Conservation (phyloP, 768 basidiomycete species). For the Lactarius hengduanensis region DNA sequence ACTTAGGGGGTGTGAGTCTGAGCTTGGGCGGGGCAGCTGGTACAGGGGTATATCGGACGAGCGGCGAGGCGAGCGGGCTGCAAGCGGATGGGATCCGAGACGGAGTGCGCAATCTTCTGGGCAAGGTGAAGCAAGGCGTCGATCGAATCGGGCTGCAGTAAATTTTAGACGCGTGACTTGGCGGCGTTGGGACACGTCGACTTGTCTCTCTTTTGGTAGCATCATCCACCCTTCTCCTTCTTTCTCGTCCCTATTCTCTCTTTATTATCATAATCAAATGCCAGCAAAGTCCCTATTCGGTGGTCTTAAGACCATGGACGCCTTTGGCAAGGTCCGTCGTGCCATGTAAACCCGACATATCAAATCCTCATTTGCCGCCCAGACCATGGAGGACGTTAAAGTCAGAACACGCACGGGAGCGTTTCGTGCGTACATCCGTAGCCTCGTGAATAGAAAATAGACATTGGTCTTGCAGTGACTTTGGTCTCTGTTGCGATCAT, state of each 20-base stretch:
- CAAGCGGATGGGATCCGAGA: conserved; percentile 89
- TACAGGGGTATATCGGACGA: conserved; percentile 82
- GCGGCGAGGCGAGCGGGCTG: conserved; percentile 62
- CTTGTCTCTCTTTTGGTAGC: background rate
- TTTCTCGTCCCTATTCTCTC: conserved; percentile 9
- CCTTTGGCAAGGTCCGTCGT: conserved; percentile 90
- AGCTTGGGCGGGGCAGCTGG: conserved; percentile 87
- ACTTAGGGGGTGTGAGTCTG: conserved; percentile 89
- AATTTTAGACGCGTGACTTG: conserved; percentile 10
- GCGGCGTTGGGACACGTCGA: conserved; percentile 14
- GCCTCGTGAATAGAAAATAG: background rate
- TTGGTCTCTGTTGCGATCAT: conserved; percentile 91
- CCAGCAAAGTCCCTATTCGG: conserved; percentile 70
- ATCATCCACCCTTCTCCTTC: background rate
- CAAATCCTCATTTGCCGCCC: conserved; percentile 5
- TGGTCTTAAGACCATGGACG: conserved; percentile 89
- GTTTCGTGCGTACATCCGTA: conserved; percentile 55
- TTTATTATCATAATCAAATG: conserved; percentile 42
- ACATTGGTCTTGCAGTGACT: conserved; percentile 62
- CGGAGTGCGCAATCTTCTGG: conserved; percentile 83
- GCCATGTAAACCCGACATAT: background rate
- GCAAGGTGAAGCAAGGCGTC: conserved; percentile 85
- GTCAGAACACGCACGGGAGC: conserved; percentile 96
- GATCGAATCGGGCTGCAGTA: conserved; percentile 50
- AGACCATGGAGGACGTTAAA: conserved; percentile 99